Evolutionary conservation across 1,284 basidiomycete species (phyloP).

Genomic region (Mycosarcoma maydis): DNA sequence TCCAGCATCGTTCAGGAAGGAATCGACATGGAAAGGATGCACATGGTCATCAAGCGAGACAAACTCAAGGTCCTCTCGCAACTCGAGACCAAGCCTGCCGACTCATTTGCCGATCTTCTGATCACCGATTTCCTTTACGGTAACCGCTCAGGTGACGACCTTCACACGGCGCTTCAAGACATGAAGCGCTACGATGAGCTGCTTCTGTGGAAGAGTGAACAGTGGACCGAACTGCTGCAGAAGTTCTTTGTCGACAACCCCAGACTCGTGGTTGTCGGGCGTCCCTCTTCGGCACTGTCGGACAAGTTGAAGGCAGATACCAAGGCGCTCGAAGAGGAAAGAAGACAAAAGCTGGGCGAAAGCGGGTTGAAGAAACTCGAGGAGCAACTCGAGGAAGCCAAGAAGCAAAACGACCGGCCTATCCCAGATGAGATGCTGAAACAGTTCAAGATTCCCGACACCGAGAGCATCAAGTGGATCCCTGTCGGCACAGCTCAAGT

Average conservation of each 20-base stretch:
- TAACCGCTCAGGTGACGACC: conserved; percentile 80
- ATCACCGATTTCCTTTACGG: conserved; percentile 86
- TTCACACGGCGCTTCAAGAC: conserved; percentile 80
- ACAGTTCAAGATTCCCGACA: conserved; percentile 74
- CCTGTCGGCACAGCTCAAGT: conserved; percentile 77
- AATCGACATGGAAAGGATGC: conserved; percentile 91
- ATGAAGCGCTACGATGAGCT: conserved; percentile 75
- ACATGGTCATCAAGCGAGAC: conserved; percentile 85
- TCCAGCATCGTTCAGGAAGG: conserved; percentile 78
- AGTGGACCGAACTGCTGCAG: conserved; percentile 83
- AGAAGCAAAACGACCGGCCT: conserved; percentile 83
- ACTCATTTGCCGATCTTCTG: conserved; percentile 72
- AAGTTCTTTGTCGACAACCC: conserved; percentile 71
- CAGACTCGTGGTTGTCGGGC: conserved; percentile 75
- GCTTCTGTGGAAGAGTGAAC: conserved; percentile 76
- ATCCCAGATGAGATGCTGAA: conserved; percentile 83
- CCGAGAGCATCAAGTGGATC: conserved; percentile 92
- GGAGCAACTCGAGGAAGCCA: conserved; percentile 80
- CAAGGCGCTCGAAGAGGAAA: conserved; percentile 78
- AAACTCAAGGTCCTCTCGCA: conserved; percentile 75
- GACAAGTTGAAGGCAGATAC: conserved; percentile 84
- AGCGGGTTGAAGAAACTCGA: conserved; percentile 81
- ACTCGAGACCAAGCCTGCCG: conserved; percentile 68
- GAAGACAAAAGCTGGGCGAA: conserved; percentile 78
- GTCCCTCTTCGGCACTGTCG: conserved; percentile 86